phyloP scores from a whole-genome alignment of 2,329 filamentous ascomycete genomes.

The Neocatenulostroma microsporum region DNA sequence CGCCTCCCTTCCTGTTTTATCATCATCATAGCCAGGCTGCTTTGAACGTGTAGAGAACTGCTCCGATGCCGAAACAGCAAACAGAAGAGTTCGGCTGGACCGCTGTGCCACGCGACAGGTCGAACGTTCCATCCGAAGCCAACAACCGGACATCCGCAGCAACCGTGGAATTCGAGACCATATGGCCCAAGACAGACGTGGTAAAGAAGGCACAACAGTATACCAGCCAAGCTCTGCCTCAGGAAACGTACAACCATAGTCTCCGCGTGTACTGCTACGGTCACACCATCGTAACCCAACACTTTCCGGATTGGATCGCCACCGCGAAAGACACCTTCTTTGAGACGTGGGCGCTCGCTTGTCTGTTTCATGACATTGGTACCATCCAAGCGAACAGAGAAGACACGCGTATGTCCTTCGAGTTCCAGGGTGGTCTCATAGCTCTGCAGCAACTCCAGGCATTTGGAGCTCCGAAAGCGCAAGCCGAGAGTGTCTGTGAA shows the following conservation, averaged over 20 bases:
- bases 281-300: slow-evolving; percentile 38
- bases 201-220: slow-evolving; percentile 31
- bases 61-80: slow-evolving; percentile 10
- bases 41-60: too few species aligned
- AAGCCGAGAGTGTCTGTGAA: slow-evolving; percentile 63
- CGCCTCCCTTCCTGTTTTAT: too few species aligned
- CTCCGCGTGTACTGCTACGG: slow-evolving; percentile 63
- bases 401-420: slow-evolving; percentile 59
- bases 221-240: slow-evolving; percentile 43
- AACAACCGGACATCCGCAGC: slow-evolving; percentile 7
- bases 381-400: slow-evolving; percentile 52
- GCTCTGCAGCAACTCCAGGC: slow-evolving; percentile 42
- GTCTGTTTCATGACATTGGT: slow-evolving; percentile 67
- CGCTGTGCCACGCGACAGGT: slow-evolving; percentile 18
- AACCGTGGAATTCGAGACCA: slow-evolving; percentile 12
- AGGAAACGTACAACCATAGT: slow-evolving; percentile 61
- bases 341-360: slow-evolving; percentile 51
- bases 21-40: too few species aligned
- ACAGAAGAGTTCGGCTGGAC: slow-evolving; percentile 20
- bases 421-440: slow-evolving; percentile 58
- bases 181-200: slow-evolving; percentile 17
- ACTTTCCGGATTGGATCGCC: slow-evolving; percentile 38
- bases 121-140: slow-evolving; percentile 15
- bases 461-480: slow-evolving; percentile 38
- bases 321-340: slow-evolving; percentile 26